Conservation (phyloP, 2,329 filamentous ascomycete species). For the Exophiala lecanii-corni region DNA sequence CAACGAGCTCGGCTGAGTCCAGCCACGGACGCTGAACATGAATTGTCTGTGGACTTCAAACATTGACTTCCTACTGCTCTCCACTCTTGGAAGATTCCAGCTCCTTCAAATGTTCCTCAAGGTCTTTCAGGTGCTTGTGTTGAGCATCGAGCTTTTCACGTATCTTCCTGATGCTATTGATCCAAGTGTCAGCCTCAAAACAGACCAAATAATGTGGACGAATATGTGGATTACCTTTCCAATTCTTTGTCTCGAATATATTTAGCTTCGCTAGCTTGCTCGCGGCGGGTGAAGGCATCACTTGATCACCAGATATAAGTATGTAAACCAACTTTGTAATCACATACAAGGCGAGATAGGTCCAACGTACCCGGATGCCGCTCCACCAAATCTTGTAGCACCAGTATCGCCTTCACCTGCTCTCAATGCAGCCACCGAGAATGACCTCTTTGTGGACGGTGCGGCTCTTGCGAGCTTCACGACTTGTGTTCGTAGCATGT, state of each 20-base stretch:
- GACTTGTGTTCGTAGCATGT: constrained; percentile 65
- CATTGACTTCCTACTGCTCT: constrained; percentile 47
- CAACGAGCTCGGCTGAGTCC: too few species aligned
- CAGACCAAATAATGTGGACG: background rate
- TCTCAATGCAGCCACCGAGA: constrained; percentile 58
- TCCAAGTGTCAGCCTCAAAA: background rate
- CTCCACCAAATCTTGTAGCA: constrained; percentile 35
- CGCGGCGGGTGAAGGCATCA: constrained; percentile 88
- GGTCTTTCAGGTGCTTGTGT: constrained; percentile 75
- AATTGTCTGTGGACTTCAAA: too few species aligned
- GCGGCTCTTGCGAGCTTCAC: constrained; percentile 54
- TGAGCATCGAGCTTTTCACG: constrained; percentile 67
- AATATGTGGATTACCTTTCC: constrained; percentile 59
- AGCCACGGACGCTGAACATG: too few species aligned
- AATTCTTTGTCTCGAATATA: constrained; percentile 84
- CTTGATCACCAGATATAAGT: too few species aligned
- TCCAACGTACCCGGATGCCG: constrained; percentile 34
- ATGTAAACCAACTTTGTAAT: constrained; percentile 6
- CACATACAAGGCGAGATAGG: constrained; percentile 2
- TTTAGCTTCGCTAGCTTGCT: constrained; percentile 78
- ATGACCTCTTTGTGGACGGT: constrained; percentile 48
- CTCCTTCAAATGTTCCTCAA: constrained; percentile 84
- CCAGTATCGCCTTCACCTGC: constrained; percentile 70
- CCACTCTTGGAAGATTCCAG: constrained; percentile 68
- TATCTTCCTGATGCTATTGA: constrained; percentile 60